Percentiles rank a stretch among this genome's conserved stretches.
These are phyloP conservation scores for Pecoramyces ruminantium DNA, from an alignment of 192 early-diverging fungal species.

Conservation along the genomic window DNA sequence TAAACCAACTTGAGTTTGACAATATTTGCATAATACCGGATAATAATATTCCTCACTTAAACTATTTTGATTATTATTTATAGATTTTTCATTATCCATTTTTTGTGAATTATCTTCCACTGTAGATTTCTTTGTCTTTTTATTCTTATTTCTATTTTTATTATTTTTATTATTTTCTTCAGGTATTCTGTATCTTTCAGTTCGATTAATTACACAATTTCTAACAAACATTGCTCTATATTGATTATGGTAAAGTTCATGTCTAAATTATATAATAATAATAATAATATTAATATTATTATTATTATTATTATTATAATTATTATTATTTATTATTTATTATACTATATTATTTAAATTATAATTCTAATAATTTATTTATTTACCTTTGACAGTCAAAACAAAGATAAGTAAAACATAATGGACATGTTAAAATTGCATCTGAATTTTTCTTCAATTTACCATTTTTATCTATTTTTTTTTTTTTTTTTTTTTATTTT, in stretches of 20 bases:
- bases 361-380: too few relatives aligned
- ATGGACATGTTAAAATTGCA: not conserved
- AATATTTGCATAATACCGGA: constrained; percentile 34
- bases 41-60: constrained; percentile 17
- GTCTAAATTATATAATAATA: constrained; percentile 6
- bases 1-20: constrained; percentile 40
- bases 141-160: not conserved
- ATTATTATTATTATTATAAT: too few relatives aligned
- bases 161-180: not conserved
- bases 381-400: not conserved
- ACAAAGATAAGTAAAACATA: not conserved
- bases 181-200: constrained; percentile 14
- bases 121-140: not conserved
- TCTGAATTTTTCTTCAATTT: not conserved
- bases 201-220: constrained; percentile 26
- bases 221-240: constrained; percentile 54
- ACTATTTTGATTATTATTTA: not conserved
- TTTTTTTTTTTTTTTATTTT: too few relatives aligned
- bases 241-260: constrained; percentile 35
- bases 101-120: not conserved
- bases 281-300: too few relatives aligned
- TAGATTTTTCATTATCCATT: constrained; percentile 4
- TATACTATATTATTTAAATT: too few relatives aligned
- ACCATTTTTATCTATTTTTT: too few relatives aligned
- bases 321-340: too few relatives aligned